Evolutionary conservation across 1,284 basidiomycete species (phyloP).

Genomic region (Microbotryum saponariae): DNA sequence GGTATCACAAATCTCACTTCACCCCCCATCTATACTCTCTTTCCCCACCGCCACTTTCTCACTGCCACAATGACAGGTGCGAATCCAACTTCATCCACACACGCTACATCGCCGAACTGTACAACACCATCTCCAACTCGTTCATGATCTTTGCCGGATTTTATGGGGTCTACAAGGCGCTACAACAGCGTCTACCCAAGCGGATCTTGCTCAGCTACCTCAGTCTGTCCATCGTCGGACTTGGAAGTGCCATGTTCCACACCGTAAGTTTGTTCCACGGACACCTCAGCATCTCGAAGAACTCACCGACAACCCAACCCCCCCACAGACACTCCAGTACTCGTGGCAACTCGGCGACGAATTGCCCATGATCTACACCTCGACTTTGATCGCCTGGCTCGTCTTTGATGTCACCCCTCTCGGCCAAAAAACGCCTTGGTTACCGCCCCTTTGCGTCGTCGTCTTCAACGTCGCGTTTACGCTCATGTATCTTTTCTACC

Average conservation of each 20-base stretch:
- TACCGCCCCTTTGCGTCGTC: neutral
- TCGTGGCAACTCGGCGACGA: slow-evolving; percentile 7
- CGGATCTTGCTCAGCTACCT: neutral
- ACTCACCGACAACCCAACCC: too few relatives aligned
- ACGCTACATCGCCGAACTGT: slow-evolving; percentile 4
- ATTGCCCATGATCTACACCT: slow-evolving; percentile 7
- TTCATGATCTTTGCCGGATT: slow-evolving; percentile 1
- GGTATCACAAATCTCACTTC: too few relatives aligned
- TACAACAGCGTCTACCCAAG: neutral
- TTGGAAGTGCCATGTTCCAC: slow-evolving; percentile 8
- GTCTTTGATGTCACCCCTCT: slow-evolving; percentile 4
- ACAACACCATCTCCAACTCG: slow-evolving; percentile 5
- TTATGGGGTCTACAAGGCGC: neutral
- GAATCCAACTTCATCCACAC: slow-evolving; percentile 7
- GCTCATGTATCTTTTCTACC: slow-evolving; percentile 1
- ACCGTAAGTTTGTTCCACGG: neutral
- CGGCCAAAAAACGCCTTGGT: neutral
- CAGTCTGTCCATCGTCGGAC: neutral
- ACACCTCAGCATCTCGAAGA: neutral
- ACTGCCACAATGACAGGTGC: neutral
- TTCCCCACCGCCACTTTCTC: too few relatives aligned
- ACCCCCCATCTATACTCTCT: too few relatives aligned
- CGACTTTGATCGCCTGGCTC: slow-evolving; percentile 1
- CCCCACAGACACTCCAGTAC: slow-evolving; percentile 1
- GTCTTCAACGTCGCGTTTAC: slow-evolving; percentile 6